Base-by-base conservation (phyloP, 257 asterid genomes). In the Agastache rugosa region DNA sequence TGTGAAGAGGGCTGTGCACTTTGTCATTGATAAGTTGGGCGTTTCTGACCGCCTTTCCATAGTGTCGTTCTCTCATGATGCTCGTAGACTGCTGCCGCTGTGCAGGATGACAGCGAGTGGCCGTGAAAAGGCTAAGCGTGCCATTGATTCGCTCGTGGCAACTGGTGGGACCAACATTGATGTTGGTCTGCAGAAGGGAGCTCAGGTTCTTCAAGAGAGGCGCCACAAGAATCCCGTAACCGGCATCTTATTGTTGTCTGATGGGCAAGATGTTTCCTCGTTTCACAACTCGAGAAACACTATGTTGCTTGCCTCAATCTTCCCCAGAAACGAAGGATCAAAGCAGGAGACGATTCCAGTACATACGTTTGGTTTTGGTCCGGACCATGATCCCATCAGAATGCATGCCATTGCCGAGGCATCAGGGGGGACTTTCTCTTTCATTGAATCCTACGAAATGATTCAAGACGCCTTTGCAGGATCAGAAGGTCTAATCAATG, bases 351-450 rank as follows among this genome's bases (percentile, higher is more conserved):
- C 37, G 37, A 31, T 31, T 37, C 42, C 42, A 3, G 79, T 75
- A 9, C 79, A 75, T 29, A 55, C 74, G 2, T 75, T 75, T 20
- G 79, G 79, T 8, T 66, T 75, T 8, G 79, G 79, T 27, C 29
- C 79, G 10, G 74, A 75, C 68, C 79, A 75, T 20, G 79, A 75
- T 44, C 79, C 79, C 3, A 60, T 67, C 29, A 27, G 42, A 16
- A 75, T 86, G 90, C 83, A 86, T 65, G 83, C 82, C 0, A 86
- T 86, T 42, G 72, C 85, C 10, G 81, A 86, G 69, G 79, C 80
- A 17, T 86, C 90, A 0, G 82, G 83, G 6, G 90, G 90, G 27
- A 86, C 90, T 3, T 86, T 76, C 71, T 83, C 90, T 4, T 86
- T 77, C 76, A 77, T 86, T 2, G 90, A 83, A 66, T 76, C 86